Base-by-base conservation (phyloP, 306 rosid genomes). In the Dryas alaskensis region DNA sequence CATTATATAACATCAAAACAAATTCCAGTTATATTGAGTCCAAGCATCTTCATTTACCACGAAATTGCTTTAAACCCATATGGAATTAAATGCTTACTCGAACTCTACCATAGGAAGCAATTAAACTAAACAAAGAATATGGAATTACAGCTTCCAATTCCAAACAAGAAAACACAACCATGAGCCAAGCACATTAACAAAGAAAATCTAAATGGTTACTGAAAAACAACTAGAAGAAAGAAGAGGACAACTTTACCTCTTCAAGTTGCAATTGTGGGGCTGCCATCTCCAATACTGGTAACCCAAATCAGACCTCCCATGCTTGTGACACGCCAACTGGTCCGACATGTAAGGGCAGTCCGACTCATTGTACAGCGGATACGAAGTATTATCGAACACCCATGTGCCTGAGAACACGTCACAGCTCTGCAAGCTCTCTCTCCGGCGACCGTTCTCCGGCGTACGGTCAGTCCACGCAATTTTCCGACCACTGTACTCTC, bases 311-410 rank as follows among this genome's bases (percentile, higher is more conserved):
- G 86, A 71, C 78, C 99, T 78, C 65, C 98, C 99, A 78, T 94
- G 99, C 82, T 84, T 94, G 79, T 91, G 93, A 51, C 99, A 94
- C 3, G 99, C 90, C 88, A 94, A 81, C 87, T 94, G 99, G 76
- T 94, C 99, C 42, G 99, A 94, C 99, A 94, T 94, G 74, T 89
- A 94, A 65, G 99, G 96, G 82, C 99, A 94, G 44, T 78, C 83
- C 0, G 81, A 66, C 65, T 88, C 99, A 10, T 77, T 78, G 84
- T 91, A 94, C 62, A 94, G 70, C 44, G 99, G 99, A 81, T 89
- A 62, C 39, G 96, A 88, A 12, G 48, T 79, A 81, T 90, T 90
- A 80, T 94, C 96, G 61, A 81, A 94, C 22, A 92, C 92, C 99
- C 99, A 94, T 71, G 80, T 83, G 9, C 99, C 99, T 0, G 96